Base-by-base conservation (phyloP, 495 filamentous ascomycete genomes). In the Talaromyces thailandensis region DNA sequence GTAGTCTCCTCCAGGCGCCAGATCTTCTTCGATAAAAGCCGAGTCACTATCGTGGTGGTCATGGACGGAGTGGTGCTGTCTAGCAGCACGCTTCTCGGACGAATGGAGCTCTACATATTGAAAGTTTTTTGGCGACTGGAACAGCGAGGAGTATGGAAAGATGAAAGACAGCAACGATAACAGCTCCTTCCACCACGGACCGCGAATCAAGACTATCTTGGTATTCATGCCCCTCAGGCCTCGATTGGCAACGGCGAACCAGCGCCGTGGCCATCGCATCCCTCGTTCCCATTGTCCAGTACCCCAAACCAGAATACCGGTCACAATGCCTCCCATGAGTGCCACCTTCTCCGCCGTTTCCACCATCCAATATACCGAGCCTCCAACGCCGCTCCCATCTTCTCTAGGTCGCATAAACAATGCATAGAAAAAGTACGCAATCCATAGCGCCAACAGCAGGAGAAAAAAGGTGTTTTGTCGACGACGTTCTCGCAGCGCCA, bases 401-500 rank as follows among this genome's bases (percentile, higher is more conserved):
- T 96, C 92, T 63, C 92, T 87, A 9, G 91, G 92, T 32, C 89
- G 88, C 60, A 96, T 79, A 75, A 95, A 98, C 16, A 98, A 82
- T 4, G 87, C 86, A 71, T 96, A 96, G 60, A 82, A 80, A 71
- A 96, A 98, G 70, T 88, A 89, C 62, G 83, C 71, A 12, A 88
- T 85, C 95, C 95, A 98, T 29, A 84, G 65, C 4, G 81, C 78
- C 3, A 98, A 85, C 14, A 96, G 75, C 43, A 87, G 78, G 23
- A 98, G 79, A 73, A 97, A 96, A 75, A 96, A 96, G n/a, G 91
- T 94, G 70, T 98, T 92, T 67, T 96, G 92, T 5, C 94, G 86
- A 37, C 93, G 84, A 50, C 95, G 89, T 55, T 92, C 87, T 24
- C 92, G 91, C 53, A 97, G 81, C 60, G 89, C 86, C 58, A 99